Evolutionary conservation across 2,329 filamentous ascomycete genomes (phyloP).

Genomic region (Zasmidium citrigriseum): DNA sequence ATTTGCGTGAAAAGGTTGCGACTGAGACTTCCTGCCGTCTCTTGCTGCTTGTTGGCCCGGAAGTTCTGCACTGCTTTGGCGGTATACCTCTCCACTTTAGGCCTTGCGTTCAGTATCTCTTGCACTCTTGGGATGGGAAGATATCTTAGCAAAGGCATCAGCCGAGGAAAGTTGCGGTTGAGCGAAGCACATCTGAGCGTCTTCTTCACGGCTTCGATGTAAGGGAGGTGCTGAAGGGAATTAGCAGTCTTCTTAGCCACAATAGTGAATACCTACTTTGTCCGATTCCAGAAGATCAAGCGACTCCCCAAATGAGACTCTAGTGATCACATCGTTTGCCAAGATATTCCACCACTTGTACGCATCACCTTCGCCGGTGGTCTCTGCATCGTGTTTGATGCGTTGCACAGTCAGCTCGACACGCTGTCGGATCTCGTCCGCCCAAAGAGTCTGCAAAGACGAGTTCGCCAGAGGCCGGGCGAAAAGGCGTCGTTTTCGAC

Average conservation of each 20-base stretch:
- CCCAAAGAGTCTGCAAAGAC: conserved; percentile 38
- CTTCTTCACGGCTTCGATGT: conserved; percentile 20
- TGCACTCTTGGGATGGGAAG: conserved; percentile 18
- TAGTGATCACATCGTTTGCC: conserved; percentile 40
- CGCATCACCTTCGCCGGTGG: conserved; percentile 36
- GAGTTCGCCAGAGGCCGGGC: conserved; percentile 37
- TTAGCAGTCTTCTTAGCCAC: not conserved
- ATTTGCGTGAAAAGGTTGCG: conserved; percentile 23
- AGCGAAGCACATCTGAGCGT: conserved; percentile 19
- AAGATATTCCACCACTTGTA: conserved; percentile 43
- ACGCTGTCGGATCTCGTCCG: conserved; percentile 36
- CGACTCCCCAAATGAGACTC: conserved; percentile 40
- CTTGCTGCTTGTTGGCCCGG: conserved; percentile 8
- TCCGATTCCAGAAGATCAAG: conserved; percentile 37
- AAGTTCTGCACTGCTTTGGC: conserved; percentile 20
- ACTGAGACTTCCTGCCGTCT: conserved; percentile 1
- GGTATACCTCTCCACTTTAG: conserved; percentile 20
- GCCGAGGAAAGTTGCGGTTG: conserved; percentile 18
- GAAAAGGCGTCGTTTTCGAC: conserved; percentile 37
- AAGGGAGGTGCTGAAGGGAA: conserved; percentile 10
- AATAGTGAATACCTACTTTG: conserved; percentile 7
- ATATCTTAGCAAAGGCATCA: conserved; percentile 18
- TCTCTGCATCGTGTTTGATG: conserved; percentile 32
- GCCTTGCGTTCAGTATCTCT: conserved; percentile 17
- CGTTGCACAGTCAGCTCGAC: conserved; percentile 32